A percentile compares a stretch with the other conserved stretches of the same genome.
Conservation (phyloP, 352 stramenopile genomes). For the Pythium rhizo-oryzae region DNA sequence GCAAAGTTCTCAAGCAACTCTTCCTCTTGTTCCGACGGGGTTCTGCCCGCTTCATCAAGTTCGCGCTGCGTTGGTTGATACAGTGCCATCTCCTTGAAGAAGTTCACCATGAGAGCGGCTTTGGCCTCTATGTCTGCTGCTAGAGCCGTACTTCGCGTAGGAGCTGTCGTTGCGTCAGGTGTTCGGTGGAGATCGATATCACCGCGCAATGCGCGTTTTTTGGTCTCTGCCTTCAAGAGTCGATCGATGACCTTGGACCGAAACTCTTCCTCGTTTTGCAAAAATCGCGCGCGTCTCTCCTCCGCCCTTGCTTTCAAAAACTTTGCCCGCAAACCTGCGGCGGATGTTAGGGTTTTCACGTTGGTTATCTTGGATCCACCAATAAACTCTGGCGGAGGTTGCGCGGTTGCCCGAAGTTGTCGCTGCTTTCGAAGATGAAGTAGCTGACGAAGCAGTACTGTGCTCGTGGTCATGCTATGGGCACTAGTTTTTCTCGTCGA, state of each 20-base stretch:
- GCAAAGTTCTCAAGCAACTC: constrained; percentile 43
- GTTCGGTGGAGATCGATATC: background rate
- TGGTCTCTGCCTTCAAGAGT: constrained; percentile 25
- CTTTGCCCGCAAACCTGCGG: constrained; percentile 50
- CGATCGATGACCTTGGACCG: constrained; percentile 26
- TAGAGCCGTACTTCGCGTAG: background rate
- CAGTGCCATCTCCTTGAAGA: constrained; percentile 61
- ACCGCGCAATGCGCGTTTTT: constrained; percentile 6
- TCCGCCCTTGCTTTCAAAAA: constrained; percentile 45
- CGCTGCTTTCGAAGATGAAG: constrained; percentile 45
- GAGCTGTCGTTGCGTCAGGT: background rate
- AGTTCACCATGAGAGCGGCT: constrained; percentile 36
- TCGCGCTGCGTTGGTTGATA: constrained; percentile 38
- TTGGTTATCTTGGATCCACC: constrained; percentile 37
- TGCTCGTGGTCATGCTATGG: constrained; percentile 21
- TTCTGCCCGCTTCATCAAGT: constrained; percentile 10
- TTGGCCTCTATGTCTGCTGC: constrained; percentile 26
- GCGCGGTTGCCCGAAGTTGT: constrained; percentile 22
- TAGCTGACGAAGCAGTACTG: constrained; percentile 39
- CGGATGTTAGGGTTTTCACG: constrained; percentile 35
- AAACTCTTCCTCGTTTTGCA: constrained; percentile 32
- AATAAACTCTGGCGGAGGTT: constrained; percentile 40
- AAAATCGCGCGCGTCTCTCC: constrained; percentile 30
- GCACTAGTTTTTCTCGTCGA: background rate
- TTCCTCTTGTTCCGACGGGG: constrained; percentile 30